A percentile compares a stretch with the other conserved stretches of the same genome.
Evolutionary conservation across 106 monocot genomes (phyloP).

Genomic region (Chionographis japonica): DNA sequence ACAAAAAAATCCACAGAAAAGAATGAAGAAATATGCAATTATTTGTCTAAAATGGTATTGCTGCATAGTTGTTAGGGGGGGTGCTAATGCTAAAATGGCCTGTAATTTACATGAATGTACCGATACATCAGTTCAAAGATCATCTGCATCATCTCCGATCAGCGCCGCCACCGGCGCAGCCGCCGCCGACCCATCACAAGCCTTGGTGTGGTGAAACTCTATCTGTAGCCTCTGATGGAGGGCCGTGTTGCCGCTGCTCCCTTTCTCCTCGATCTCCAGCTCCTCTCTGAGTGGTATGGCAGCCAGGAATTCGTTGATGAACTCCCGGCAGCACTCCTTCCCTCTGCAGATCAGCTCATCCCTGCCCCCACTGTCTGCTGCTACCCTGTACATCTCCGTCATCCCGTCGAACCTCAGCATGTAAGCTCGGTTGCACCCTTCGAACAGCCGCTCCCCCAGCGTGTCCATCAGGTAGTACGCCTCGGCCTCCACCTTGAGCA

Average conservation of each 20-base stretch:
- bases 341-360: constrained; percentile 25
- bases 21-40: no score
- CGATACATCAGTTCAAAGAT: no score
- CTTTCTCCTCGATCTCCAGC: constrained; percentile 36
- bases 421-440: constrained; percentile 52
- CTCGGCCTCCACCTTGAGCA: constrained; percentile 35
- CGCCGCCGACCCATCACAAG: background rate
- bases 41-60: no score
- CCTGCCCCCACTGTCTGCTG: background rate
- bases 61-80: no score
- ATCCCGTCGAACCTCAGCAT: constrained; percentile 32
- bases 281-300: constrained; percentile 58
- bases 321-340: constrained; percentile 58
- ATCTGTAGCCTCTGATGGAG: constrained; percentile 64
- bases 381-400: constrained; percentile 15
- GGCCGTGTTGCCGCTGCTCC: constrained; percentile 3
- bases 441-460: constrained; percentile 48
- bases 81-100: no score
- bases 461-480: constrained; percentile 49
- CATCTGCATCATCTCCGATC: no score
- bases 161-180: no score
- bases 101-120: no score
- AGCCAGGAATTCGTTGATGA: constrained; percentile 50
- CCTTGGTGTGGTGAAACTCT: constrained; percentile 47
- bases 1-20: no score